Evolutionary conservation across 140 eudicot species (phyloP), one percentile per base, ranked within the genome.

Genomic region (Cichorium intybus): DNA sequence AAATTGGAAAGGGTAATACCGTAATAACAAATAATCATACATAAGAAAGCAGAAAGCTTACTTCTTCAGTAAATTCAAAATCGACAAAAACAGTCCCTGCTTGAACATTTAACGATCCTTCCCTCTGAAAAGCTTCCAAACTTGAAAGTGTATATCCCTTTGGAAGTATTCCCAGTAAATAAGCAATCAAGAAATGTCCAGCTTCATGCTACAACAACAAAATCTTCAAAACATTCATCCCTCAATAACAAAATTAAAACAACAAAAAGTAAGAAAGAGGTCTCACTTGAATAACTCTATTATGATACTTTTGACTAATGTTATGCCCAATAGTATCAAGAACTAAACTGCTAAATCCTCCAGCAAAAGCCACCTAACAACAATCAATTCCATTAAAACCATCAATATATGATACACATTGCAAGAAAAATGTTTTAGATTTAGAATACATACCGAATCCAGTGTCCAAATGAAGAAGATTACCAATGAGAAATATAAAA

Each of bases 11-110:
- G 39, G 58, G 41, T 29, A 58, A 69, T 24, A 24, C 20, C n/a
- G n/a, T n/a, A n/a, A n/a, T n/a, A n/a, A n/a, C n/a, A n/a, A n/a
- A n/a, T n/a, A n/a, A n/a, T n/a, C n/a, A n/a, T n/a, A n/a, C n/a
- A n/a, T n/a, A n/a, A n/a, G n/a, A n/a, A n/a, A n/a, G n/a, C n/a
- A n/a, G 47, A 62, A 41, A 37, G 67, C 78, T 68, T 78, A 88
- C 96, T 71, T 92, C 82, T 52, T 92, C 92, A 43, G 82, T 75
- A 78, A 92, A 92, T 68, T 92, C 98, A 56, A 79, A 88, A 79
- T 92, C 96, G 14, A 88, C 95, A 81, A 92, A 92, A 52, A 81
- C 86, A 47, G 97, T 84, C 62, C 98, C 98, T 18, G 96, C 96
- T 83, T 92, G 98, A 73, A 92, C 92, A 74, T 92, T 92, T 29